A percentile compares a stretch with the other conserved stretches of the same genome.
These are phyloP conservation scores for Calvatia gigantea DNA, from an alignment of 768 basidiomycete genomes.

Conservation along the genomic window DNA sequence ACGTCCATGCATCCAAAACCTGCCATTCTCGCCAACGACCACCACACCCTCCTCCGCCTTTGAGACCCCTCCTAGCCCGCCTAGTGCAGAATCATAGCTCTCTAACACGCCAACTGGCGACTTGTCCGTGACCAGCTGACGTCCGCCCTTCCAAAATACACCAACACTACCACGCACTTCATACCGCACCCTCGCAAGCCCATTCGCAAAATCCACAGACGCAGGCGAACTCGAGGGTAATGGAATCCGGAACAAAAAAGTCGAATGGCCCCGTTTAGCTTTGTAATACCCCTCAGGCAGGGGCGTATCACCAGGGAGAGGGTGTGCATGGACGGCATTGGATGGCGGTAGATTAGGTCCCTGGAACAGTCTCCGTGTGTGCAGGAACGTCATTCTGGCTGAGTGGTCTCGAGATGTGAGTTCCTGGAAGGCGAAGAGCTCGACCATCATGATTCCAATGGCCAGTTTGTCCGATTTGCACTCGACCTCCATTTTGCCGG, in stretches of 20 bases:
- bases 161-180: conserved; percentile 71
- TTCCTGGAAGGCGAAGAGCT: conserved; percentile 74
- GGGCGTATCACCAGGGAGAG: conserved; percentile 51
- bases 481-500: conserved; percentile 80
- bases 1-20: conserved; percentile 71
- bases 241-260: conserved; percentile 78
- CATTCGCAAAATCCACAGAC: conserved; percentile 66
- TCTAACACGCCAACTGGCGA: conserved; percentile 66
- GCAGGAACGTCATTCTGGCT: conserved; percentile 75
- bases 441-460: conserved; percentile 72
- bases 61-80: conserved; percentile 16
- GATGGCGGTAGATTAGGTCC: conserved; percentile 81
- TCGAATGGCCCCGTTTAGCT: conserved; percentile 72
- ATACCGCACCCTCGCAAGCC: conserved; percentile 67
- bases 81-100: conserved; percentile 35
- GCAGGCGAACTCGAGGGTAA: conserved; percentile 65
- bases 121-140: conserved; percentile 59
- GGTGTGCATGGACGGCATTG: conserved; percentile 71
- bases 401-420: conserved; percentile 76
- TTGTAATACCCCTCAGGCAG: conserved; percentile 66
- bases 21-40: conserved; percentile 73
- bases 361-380: conserved; percentile 70
- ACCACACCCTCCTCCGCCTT: conserved; percentile 50
- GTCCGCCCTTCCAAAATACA: conserved; percentile 75
- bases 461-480: conserved; percentile 74